These are phyloP conservation scores for Auriscalpium orientale DNA, from an alignment of 768 basidiomycete genomes.

Conservation along the genomic window DNA sequence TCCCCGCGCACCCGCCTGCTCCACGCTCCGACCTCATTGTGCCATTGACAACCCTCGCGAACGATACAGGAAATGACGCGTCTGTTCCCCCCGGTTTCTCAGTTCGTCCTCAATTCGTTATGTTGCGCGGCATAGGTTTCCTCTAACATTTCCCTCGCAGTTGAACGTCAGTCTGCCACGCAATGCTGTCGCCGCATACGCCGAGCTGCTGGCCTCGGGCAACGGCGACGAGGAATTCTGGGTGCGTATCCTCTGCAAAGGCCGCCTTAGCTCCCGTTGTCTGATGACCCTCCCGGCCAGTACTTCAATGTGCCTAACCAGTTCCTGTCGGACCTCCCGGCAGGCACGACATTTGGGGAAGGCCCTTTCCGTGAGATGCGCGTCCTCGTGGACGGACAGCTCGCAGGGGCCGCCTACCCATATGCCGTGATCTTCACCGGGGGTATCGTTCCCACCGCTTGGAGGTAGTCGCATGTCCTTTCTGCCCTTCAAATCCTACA, in stretches of 20 bases:
- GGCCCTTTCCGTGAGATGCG: constrained; percentile 61
- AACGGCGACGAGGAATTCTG: constrained; percentile 70
- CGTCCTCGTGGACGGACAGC: constrained; percentile 44
- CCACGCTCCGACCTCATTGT: constrained; percentile 57
- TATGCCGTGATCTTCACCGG: constrained; percentile 54
- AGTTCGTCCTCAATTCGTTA: constrained; percentile 28
- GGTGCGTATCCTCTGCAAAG: constrained; percentile 32
- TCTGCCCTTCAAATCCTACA: not conserved
- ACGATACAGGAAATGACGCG: constrained; percentile 61
- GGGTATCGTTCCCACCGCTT: constrained; percentile 60
- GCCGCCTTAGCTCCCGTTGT: not conserved
- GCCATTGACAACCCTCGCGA: constrained; percentile 58
- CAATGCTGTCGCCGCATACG: constrained; percentile 60
- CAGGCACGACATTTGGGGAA: constrained; percentile 38
- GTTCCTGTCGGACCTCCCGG: constrained; percentile 48
- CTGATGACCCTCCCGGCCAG: constrained; percentile 26
- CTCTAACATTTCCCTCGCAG: constrained; percentile 26
- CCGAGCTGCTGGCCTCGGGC: constrained; percentile 65
- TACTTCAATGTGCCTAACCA: constrained; percentile 62
- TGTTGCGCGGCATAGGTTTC: not conserved
- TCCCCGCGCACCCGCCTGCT: constrained; percentile 49
- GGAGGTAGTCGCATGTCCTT: constrained; percentile 40
- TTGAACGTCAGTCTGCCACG: constrained; percentile 60
- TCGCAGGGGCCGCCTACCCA: constrained; percentile 53
- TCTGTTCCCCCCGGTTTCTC: constrained; percentile 71